These are phyloP conservation scores for Leccinellum rugosiceps DNA, from an alignment of 768 basidiomycete species.

Conservation along the genomic window DNA sequence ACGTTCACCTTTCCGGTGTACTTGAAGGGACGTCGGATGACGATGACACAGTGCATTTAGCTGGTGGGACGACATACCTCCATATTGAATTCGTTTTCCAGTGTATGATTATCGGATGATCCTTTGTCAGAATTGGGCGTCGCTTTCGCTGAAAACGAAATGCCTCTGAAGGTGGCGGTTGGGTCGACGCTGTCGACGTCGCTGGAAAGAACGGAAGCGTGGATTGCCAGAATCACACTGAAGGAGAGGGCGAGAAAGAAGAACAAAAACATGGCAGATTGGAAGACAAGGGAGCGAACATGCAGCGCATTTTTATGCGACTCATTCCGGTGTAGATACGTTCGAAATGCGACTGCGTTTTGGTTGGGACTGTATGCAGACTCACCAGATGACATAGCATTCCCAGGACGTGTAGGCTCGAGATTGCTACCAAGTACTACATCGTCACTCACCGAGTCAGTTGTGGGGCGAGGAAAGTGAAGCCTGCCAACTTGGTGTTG, in stretches of 20 bases:
- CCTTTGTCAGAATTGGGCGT: conserved; percentile 16
- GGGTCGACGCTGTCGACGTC: not conserved
- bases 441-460: not conserved
- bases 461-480: not conserved
- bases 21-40: conserved; percentile 9
- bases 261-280: conserved; percentile 13
- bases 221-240: conserved; percentile 34
- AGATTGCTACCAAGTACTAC: not conserved
- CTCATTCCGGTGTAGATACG: not conserved
- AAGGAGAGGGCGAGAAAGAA: conserved; percentile 10
- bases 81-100: conserved; percentile 25
- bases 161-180: conserved; percentile 8
- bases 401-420: not conserved
- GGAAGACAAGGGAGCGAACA: not conserved
- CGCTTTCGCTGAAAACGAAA: conserved; percentile 22
- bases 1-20: conserved; percentile 30
- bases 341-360: conserved; percentile 18
- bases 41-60: not conserved
- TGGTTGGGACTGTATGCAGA: not conserved
- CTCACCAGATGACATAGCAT: not conserved
- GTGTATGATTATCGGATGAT: conserved; percentile 21
- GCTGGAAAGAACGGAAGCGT: conserved; percentile 17
- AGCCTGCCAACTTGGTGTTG: not conserved
- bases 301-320: conserved; percentile 5
- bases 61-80: conserved; percentile 17